A percentile compares a stretch with the other conserved stretches of the same genome.
These are phyloP conservation scores for Mortierella sp. DNA, from an alignment of 371 early-diverging fungal species.

Conservation along the genomic window DNA sequence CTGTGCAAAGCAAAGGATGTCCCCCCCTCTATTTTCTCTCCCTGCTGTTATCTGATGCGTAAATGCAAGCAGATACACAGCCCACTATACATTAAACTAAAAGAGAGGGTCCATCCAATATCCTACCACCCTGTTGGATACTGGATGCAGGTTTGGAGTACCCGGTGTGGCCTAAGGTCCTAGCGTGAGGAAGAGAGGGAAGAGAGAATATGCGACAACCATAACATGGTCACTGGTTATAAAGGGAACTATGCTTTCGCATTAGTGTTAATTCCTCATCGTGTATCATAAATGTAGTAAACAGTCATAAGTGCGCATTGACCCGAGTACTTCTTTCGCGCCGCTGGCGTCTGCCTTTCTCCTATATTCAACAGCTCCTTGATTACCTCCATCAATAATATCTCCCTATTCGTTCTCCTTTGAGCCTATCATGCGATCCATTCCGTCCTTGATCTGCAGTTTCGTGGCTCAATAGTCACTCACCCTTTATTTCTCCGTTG, in stretches of 20 bases:
- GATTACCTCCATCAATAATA: slow-evolving; percentile 4
- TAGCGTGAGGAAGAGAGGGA: not conserved
- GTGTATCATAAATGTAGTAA: too few species aligned
- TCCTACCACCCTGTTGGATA: not conserved
- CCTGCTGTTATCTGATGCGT: not conserved
- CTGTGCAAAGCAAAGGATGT: not conserved
- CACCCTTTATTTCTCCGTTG: slow-evolving; percentile 19
- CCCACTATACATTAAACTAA: slow-evolving; percentile 11
- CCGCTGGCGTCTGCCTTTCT: slow-evolving; percentile 4
- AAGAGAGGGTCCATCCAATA: not conserved
- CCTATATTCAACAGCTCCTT: not conserved
- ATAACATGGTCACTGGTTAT: not conserved
- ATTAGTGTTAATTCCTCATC: too few species aligned
- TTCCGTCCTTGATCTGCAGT: slow-evolving; percentile 1
- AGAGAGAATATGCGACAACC: not conserved
- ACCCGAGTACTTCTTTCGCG: not conserved
- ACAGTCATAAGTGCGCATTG: slow-evolving; percentile 1
- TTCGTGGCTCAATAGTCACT: not conserved
- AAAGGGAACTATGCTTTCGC: not conserved
- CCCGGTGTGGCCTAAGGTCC: not conserved
- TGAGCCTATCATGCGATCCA: slow-evolving; percentile 1
- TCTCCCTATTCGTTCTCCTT: not conserved
- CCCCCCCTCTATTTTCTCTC: not conserved
- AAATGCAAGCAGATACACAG: slow-evolving; percentile 4
- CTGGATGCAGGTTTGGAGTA: not conserved